Conservation (phyloP, 2,329 filamentous ascomycete species). For the Paecilomyces sp. region DNA sequence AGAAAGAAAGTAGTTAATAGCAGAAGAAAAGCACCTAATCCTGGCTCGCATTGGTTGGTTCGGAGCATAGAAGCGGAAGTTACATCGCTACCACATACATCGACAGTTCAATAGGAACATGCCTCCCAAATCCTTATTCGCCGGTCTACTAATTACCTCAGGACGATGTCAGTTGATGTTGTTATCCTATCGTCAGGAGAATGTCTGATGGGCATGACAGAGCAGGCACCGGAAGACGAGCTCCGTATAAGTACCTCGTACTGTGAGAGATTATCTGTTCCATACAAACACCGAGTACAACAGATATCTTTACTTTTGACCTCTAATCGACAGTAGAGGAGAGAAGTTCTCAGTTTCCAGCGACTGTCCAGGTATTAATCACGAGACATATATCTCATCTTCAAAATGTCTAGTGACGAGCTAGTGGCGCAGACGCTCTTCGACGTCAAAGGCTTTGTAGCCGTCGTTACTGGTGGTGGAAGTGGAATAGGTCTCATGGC, state of each 20-base stretch:
- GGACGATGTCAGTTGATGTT: not conserved
- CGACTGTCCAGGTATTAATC: not conserved
- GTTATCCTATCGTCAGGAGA: not conserved
- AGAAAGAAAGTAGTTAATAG: not conserved
- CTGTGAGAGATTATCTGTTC: not conserved
- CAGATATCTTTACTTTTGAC: not conserved
- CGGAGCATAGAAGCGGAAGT: not conserved
- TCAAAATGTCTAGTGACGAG: slow-evolving; percentile 12
- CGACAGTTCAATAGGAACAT: not conserved
- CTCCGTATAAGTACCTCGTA: not conserved
- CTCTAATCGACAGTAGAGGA: not conserved
- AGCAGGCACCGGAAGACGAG: not conserved
- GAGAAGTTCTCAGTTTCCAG: not conserved
- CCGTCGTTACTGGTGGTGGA: slow-evolving; percentile 41
- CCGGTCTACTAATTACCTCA: not conserved
- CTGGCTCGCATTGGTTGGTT: not conserved
- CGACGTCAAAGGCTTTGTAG: slow-evolving; percentile 21
- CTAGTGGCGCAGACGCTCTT: slow-evolving; percentile 20
- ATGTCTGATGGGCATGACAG: not conserved
- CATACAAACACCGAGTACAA: not conserved
- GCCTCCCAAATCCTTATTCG: not conserved
- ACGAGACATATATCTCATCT: not conserved
- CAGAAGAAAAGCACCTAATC: not conserved
- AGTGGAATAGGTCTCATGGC: slow-evolving; percentile 44
- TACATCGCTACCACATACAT: not conserved